phyloP scores from a whole-genome alignment of 352 stramenopile genomes.

The Globisporangium abappressorium region DNA sequence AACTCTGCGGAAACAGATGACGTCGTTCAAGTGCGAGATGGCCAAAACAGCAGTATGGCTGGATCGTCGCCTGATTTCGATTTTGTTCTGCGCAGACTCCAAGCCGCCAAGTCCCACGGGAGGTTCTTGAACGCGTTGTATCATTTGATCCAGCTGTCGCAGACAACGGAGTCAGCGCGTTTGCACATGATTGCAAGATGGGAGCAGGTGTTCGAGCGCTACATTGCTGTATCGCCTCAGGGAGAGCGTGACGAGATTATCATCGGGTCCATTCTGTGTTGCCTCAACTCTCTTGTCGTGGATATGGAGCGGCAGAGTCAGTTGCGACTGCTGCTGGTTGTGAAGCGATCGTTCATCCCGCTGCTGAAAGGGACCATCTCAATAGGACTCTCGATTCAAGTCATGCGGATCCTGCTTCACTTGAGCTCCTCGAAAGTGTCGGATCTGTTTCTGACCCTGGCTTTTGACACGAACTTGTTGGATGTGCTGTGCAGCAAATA shows the following conservation, averaged over 20 bases:
- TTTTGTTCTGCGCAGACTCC: conserved; percentile 30
- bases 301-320: conserved; percentile 36
- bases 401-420: conserved; percentile 46
- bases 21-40: background rate
- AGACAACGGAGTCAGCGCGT: conserved; percentile 22
- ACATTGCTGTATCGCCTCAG: conserved; percentile 35
- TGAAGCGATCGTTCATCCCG: conserved; percentile 53
- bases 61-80: conserved; percentile 22
- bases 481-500: conserved; percentile 48
- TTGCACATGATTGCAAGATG: conserved; percentile 30
- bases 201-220: conserved; percentile 48
- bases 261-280: conserved; percentile 37
- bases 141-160: conserved; percentile 39
- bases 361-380: conserved; percentile 36
- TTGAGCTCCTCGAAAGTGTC: conserved; percentile 38
- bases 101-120: conserved; percentile 44
- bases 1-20: background rate
- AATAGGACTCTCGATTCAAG: conserved; percentile 29
- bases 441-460: conserved; percentile 59
- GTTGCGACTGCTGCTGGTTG: conserved; percentile 41
- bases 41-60: background rate
- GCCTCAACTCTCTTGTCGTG: conserved; percentile 33
- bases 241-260: conserved; percentile 57
- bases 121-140: conserved; percentile 69
- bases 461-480: conserved; percentile 54